Conservation (phyloP, 2,329 filamentous ascomycete species). For the Calonectria hongkongensis region DNA sequence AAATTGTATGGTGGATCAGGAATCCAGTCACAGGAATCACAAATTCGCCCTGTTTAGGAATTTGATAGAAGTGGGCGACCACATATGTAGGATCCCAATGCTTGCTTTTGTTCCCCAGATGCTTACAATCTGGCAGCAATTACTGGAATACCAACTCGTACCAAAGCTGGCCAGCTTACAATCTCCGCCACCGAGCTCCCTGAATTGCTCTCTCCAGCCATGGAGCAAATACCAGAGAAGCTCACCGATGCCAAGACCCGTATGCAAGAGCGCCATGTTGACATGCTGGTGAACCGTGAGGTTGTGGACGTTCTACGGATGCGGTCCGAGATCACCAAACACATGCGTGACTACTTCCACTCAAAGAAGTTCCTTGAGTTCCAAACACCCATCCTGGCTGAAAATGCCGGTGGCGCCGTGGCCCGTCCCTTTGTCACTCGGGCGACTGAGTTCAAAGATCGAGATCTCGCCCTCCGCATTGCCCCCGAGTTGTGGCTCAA, state of each 20-base stretch:
- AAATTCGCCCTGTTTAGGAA: constrained; percentile 78
- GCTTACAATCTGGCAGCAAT: constrained; percentile 71
- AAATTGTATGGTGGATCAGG: constrained; percentile 62
- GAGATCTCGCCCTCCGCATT: constrained; percentile 86
- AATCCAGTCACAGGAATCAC: constrained; percentile 56
- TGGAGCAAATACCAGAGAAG: constrained; percentile 85
- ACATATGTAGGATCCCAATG: constrained; percentile 79
- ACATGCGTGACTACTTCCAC: constrained; percentile 84
- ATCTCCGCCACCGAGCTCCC: constrained; percentile 82
- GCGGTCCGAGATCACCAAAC: constrained; percentile 83
- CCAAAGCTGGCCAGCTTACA: constrained; percentile 84
- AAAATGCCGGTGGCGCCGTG: constrained; percentile 88
- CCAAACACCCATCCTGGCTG: constrained; percentile 90
- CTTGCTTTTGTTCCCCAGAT: constrained; percentile 45
- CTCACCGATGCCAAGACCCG: constrained; percentile 83
- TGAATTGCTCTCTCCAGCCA: constrained; percentile 82
- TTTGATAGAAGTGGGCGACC: constrained; percentile 86
- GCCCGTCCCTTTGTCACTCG: constrained; percentile 90
- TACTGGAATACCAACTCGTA: constrained; percentile 81
- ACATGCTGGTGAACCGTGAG: constrained; percentile 85
- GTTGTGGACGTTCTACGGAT: constrained; percentile 82
- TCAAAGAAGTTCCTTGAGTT: constrained; percentile 87
- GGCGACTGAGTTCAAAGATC: constrained; percentile 84
- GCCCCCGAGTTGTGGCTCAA: constrained; percentile 98
- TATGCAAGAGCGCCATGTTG: constrained; percentile 87